A percentile compares a stretch with the other conserved stretches of the same genome.
phyloP scores from a whole-genome alignment of 2,329 filamentous ascomycete species.

The Aschersonia sp. region DNA sequence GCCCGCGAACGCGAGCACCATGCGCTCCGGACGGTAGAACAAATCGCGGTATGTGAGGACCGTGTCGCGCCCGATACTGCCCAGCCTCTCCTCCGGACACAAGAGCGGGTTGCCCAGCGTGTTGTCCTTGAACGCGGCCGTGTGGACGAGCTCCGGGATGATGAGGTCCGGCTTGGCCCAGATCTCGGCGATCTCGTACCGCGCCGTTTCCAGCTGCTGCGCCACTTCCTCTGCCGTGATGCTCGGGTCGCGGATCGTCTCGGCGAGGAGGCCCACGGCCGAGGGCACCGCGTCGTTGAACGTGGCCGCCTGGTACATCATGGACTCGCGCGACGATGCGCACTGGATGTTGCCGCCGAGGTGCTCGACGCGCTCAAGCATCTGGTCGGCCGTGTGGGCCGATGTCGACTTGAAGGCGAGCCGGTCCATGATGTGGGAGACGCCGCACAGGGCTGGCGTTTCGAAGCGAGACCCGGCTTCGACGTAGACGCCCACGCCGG shows the following conservation, averaged over 20 bases:
- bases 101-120: conserved; percentile 87
- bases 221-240: conserved; percentile 78
- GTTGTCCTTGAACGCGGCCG: conserved; percentile 90
- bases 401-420: conserved; percentile 86
- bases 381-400: conserved; percentile 58
- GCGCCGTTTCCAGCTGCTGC: conserved; percentile 77
- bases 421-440: conserved; percentile 92
- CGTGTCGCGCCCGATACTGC: conserved; percentile 55
- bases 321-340: conserved; percentile 81
- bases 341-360: conserved; percentile 95
- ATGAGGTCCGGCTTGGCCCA: conserved; percentile 97
- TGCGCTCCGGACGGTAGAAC: conserved; percentile 81
- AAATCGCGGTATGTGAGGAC: conserved; percentile 65
- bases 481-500: conserved; percentile 88
- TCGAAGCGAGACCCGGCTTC: conserved; percentile 93
- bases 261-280: conserved; percentile 72
- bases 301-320: conserved; percentile 98
- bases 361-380: conserved; percentile 76
- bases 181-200: conserved; percentile 93
- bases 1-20: conserved; percentile 90
- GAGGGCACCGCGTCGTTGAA: conserved; percentile 86
- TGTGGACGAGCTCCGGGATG: conserved; percentile 85
- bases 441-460: conserved; percentile 67
- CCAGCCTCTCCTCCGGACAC: conserved; percentile 73
- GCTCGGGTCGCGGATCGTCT: conserved; percentile 76